phyloP scores from a whole-genome alignment of 2,329 filamentous ascomycete species.

The Rachicladosporium sp. region DNA sequence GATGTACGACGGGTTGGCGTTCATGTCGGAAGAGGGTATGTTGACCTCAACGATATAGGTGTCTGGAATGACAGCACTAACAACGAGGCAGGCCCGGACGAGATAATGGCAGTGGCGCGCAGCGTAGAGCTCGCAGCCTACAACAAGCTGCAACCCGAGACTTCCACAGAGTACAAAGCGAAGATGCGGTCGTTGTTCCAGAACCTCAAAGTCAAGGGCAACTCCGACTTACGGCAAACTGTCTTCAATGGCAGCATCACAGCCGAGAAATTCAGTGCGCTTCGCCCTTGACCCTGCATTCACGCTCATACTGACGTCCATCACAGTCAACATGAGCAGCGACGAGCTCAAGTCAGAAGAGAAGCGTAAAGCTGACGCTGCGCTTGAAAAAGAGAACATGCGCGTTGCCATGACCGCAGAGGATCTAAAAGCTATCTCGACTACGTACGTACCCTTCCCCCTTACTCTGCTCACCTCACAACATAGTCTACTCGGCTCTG shows the following conservation, averaged over 20 bases:
- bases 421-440: constrained; percentile 68
- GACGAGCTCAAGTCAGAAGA: constrained; percentile 85
- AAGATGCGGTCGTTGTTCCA: constrained; percentile 90
- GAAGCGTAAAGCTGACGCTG: constrained; percentile 61
- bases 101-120: constrained; percentile 53
- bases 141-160: constrained; percentile 56
- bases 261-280: constrained; percentile 48
- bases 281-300: background rate
- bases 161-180: constrained; percentile 59
- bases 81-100: constrained; percentile 37
- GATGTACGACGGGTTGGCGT: constrained; percentile 83
- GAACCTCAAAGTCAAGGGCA: constrained; percentile 88
- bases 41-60: background rate
- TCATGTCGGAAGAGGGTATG: constrained; percentile 46
- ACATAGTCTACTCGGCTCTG: background rate
- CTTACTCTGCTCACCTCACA: background rate
- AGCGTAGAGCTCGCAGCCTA: constrained; percentile 70
- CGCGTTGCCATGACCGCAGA: constrained; percentile 91
- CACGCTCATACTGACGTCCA: constrained; percentile 1
- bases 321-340: constrained; percentile 62
- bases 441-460: constrained; percentile 16
- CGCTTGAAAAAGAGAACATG: constrained; percentile 85
- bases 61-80: constrained; percentile 1
- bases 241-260: constrained; percentile 65
- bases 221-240: constrained; percentile 60